Percentiles rank a stretch among this genome's conserved stretches.
Conservation (phyloP, 352 stramenopile species). For the Elongisporangium senticosum region DNA sequence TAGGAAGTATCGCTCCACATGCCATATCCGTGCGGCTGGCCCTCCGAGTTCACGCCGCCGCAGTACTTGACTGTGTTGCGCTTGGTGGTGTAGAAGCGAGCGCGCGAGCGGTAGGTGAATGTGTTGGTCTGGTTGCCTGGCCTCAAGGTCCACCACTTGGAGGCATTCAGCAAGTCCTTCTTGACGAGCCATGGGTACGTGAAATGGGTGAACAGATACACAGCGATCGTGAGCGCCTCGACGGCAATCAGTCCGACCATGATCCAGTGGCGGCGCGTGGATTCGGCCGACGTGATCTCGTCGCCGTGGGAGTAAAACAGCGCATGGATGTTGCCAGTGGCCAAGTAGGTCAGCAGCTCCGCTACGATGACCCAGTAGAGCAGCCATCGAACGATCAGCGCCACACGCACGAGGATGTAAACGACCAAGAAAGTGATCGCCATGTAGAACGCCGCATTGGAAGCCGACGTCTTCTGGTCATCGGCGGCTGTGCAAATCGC, state of each 20-base stretch:
- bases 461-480: constrained; percentile 17
- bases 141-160: constrained; percentile 45
- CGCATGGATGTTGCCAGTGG: constrained; percentile 41
- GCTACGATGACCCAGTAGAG: constrained; percentile 79
- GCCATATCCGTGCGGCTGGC: constrained; percentile 57
- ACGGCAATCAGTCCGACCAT: constrained; percentile 21
- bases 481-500: neutral
- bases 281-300: constrained; percentile 20
- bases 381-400: constrained; percentile 76
- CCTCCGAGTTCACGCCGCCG: constrained; percentile 48
- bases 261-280: constrained; percentile 23
- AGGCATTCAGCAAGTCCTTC: constrained; percentile 34
- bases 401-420: constrained; percentile 65
- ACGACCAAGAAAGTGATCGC: constrained; percentile 34
- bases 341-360: constrained; percentile 44
- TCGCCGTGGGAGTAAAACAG: constrained; percentile 35
- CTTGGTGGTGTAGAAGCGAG: constrained; percentile 38
- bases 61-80: constrained; percentile 55
- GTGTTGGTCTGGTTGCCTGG: constrained; percentile 37
- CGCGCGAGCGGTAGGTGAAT: constrained; percentile 39
- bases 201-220: constrained; percentile 63
- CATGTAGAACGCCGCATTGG: constrained; percentile 49
- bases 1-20: constrained; percentile 70
- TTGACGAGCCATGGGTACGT: constrained; percentile 54
- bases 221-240: constrained; percentile 40